Evolutionary conservation across 371 early-diverging fungal genomes (phyloP), one percentile per base, ranked within the genome.

Genomic region (Haplosporangium sp.): DNA sequence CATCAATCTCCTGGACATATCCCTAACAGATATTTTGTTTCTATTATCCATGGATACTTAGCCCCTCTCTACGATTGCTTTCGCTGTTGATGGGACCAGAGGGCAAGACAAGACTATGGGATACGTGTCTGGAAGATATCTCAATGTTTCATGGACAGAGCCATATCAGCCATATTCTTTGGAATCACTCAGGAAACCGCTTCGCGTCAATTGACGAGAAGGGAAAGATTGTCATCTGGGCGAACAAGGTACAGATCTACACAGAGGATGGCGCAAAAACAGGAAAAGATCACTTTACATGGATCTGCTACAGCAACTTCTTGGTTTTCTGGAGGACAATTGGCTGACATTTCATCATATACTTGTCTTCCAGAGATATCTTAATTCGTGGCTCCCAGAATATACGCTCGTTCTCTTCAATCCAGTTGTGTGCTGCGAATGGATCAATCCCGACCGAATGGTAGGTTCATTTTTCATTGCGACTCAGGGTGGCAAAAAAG

Each of bases 361-460:
- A 53, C 40, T 38, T 11, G 14, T 18, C 18, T n/a, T 16, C 11
- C 63, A 79, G 79, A 55, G 69, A 37, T 79, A 79, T 37, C 69
- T 79, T 29, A 79, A 79, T 43, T 61, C 73, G 0, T 79, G 79
- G 79, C 55, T 79, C 13, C 79, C 79, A 18, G 69, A 67, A 11
- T 79, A 79, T 55, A 68, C 57, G 73, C 43, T 72, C 46, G 69
- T 57, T 13, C 36, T 79, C 6, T 56, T 62, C 50, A 70, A 66
- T 7, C 79, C 79, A 1, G 73, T 79, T 46, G 67, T 79, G n/a
- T 79, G 79, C 50, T 79, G 79, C 11, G 73, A 79, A 55, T 79
- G 79, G 79, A 65, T 72, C 53, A 79, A 79, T 40, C 68, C 79
- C 4, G 79, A 79, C 43, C 50, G 79, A 18, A 79, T 59, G 73